Evolutionary conservation across 2,329 filamentous ascomycete genomes (phyloP).

Genomic region (Aspergillus unguis): DNA sequence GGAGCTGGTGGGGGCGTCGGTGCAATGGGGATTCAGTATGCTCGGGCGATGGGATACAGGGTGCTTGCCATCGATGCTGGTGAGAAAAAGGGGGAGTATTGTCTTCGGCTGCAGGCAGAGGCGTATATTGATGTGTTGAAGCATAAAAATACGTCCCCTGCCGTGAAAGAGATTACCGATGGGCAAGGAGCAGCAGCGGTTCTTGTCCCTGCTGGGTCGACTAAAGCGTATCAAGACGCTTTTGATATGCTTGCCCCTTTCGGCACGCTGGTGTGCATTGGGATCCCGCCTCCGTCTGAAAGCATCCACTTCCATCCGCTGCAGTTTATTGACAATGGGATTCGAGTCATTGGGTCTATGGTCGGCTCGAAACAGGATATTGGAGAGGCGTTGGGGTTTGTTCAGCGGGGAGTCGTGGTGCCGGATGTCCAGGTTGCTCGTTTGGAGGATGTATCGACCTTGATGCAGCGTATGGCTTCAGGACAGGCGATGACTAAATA

Average conservation of each 20-base stretch:
- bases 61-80: background rate
- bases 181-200: background rate
- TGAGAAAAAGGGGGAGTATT: background rate
- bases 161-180: background rate
- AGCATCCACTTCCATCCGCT: background rate
- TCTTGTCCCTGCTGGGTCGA: background rate
- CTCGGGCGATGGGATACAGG: background rate
- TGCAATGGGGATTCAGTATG: background rate
- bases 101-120: background rate
- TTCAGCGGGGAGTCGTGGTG: background rate
- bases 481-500: too few relatives aligned
- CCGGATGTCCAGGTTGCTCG: background rate
- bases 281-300: background rate
- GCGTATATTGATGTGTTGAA: background rate
- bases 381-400: background rate
- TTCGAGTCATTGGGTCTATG: background rate
- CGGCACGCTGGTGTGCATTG: background rate
- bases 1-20: background rate
- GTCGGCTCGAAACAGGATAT: background rate
- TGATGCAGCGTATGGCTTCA: too few relatives aligned
- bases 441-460: too few relatives aligned
- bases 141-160: background rate
- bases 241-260: background rate
- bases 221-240: background rate
- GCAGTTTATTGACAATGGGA: background rate